phyloP scores from a whole-genome alignment of 1,139 yeast genomes.

The Barnettozyma hawaiiensis region DNA sequence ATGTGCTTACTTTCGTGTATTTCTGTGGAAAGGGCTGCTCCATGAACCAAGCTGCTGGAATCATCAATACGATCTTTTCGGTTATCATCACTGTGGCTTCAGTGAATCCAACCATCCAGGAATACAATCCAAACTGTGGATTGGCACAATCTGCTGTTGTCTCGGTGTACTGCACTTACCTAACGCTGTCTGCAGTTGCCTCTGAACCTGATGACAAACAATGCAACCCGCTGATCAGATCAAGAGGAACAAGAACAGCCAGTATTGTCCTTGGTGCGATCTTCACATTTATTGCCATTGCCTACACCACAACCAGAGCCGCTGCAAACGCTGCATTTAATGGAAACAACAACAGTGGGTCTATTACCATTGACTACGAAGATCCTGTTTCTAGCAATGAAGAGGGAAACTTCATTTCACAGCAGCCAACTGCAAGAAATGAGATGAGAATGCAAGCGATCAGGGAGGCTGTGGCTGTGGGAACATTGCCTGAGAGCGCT shows the following conservation, averaged over 20 bases:
- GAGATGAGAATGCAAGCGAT: constrained; percentile 86
- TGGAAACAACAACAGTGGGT: constrained; percentile 26
- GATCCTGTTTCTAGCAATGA: constrained; percentile 32
- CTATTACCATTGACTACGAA: constrained; percentile 33
- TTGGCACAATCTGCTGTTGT: constrained; percentile 97
- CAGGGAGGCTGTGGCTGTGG: constrained; percentile 90
- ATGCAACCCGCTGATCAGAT: constrained; percentile 89
- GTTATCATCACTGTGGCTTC: constrained; percentile 64
- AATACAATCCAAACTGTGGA: constrained; percentile 91
- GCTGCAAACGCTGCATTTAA: constrained; percentile 74
- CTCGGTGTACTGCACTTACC: constrained; percentile 84
- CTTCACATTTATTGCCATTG: constrained; percentile 91
- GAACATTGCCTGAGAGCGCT: constrained; percentile 91
- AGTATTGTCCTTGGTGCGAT: constrained; percentile 87
- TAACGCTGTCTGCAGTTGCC: constrained; percentile 89
- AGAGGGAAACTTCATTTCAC: constrained; percentile 31
- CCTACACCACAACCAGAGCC: constrained; percentile 95
- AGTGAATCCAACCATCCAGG: constrained; percentile 80
- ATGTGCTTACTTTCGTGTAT: constrained; percentile 72
- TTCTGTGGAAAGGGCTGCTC: constrained; percentile 84
- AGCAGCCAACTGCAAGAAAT: constrained; percentile 55
- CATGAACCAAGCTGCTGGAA: constrained; percentile 85
- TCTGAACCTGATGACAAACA: constrained; percentile 91
- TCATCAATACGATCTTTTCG: constrained; percentile 64
- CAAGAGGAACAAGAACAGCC: constrained; percentile 84